These are phyloP conservation scores for Dothideomycetes sp. DNA, from an alignment of 2,329 filamentous ascomycete genomes.

Conservation along the genomic window DNA sequence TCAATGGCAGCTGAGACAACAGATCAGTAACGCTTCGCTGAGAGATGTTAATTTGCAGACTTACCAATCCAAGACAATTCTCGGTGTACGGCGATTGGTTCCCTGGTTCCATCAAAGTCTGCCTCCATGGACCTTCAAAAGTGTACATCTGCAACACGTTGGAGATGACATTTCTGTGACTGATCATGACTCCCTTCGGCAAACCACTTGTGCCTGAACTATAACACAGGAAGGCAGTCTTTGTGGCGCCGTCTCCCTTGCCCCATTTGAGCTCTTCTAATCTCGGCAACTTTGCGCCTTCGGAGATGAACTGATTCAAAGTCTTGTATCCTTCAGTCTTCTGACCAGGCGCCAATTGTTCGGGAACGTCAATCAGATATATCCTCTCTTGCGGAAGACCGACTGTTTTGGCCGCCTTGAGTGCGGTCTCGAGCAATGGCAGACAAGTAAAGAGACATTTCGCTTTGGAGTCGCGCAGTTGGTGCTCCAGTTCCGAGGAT, in stretches of 20 bases:
- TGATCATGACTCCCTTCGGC: constrained; percentile 81
- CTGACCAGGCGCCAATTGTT: constrained; percentile 41
- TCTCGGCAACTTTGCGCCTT: constrained; percentile 47
- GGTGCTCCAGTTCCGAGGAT: constrained; percentile 59
- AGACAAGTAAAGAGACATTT: constrained; percentile 64
- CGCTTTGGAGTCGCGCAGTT: constrained; percentile 59
- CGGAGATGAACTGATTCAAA: constrained; percentile 54
- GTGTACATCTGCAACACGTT: constrained; percentile 57
- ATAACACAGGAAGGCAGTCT: constrained; percentile 69
- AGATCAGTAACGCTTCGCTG: not conserved
- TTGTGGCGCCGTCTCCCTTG: constrained; percentile 56
- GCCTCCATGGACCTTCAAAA: constrained; percentile 39
- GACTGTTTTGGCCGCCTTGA: constrained; percentile 53
- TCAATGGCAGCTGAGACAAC: constrained; percentile 50
- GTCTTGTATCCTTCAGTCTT: constrained; percentile 50
- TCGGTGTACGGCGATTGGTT: constrained; percentile 40
- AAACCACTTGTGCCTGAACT: constrained; percentile 72
- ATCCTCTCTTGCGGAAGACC: constrained; percentile 56
- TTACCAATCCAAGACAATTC: constrained; percentile 50
- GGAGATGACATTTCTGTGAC: constrained; percentile 68
- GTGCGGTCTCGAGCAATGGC: constrained; percentile 54
- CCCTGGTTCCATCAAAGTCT: constrained; percentile 30
- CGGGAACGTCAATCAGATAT: constrained; percentile 60
- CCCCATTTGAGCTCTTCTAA: constrained; percentile 49
- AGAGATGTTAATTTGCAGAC: not conserved